phyloP scores from a whole-genome alignment of 192 early-diverging fungal species.

The Podila epigama region DNA sequence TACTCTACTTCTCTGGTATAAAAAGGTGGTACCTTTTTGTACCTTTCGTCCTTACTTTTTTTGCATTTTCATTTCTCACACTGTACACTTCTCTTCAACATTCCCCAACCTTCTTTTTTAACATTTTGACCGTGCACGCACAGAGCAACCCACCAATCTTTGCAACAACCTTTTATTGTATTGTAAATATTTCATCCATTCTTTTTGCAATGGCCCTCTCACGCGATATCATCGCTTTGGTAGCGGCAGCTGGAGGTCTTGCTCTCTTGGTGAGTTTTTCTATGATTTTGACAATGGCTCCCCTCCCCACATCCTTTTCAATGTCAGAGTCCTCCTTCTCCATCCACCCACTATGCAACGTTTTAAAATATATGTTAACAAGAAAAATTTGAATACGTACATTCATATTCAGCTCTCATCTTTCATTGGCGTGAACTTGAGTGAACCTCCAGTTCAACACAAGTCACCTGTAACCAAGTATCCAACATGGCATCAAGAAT shows the following conservation, averaged over 20 bases:
- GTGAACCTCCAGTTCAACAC: slow-evolving; percentile 27
- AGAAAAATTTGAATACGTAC: background rate
- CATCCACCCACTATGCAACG: background rate
- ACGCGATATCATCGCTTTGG: background rate
- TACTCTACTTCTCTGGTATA: background rate
- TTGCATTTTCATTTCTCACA: background rate
- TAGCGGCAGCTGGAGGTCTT: background rate
- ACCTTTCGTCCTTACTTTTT: background rate
- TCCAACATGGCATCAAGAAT: slow-evolving; percentile 42
- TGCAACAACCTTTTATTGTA: too few relatives aligned
- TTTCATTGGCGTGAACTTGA: slow-evolving; percentile 20
- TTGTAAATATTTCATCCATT: too few relatives aligned
- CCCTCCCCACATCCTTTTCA: too few relatives aligned
- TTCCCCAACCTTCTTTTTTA: too few relatives aligned
- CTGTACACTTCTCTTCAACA: too few relatives aligned
- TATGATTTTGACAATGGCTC: background rate
- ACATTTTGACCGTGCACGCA: too few relatives aligned
- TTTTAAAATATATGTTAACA: background rate
- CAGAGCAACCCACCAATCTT: too few relatives aligned
- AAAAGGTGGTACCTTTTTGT: too few relatives aligned
- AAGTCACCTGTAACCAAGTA: slow-evolving; percentile 25
- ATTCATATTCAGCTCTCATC: slow-evolving; percentile 2
- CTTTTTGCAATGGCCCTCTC: background rate
- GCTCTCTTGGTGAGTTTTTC: background rate
- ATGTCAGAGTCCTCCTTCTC: too few relatives aligned